Percentiles rank a stretch among this genome's conserved stretches.
Evolutionary conservation across 2,329 filamentous ascomycete species (phyloP).

Genomic region (Talaromyces pinophilus): DNA sequence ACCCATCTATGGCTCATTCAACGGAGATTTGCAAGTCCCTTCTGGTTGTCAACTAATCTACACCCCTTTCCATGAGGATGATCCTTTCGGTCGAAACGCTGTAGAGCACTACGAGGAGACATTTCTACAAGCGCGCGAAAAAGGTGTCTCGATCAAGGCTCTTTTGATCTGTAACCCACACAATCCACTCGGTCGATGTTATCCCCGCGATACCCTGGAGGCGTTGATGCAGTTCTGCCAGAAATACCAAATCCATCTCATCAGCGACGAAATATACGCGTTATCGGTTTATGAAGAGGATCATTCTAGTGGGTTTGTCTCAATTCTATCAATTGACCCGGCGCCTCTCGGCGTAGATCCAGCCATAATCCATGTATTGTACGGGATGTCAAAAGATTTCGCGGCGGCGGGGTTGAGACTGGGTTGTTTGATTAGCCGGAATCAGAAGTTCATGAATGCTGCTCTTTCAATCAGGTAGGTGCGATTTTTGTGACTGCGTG

Average conservation of each 20-base stretch:
- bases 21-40: constrained; percentile 51
- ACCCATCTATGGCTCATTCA: constrained; percentile 54
- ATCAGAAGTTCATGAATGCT: constrained; percentile 30
- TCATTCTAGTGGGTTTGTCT: constrained; percentile 50
- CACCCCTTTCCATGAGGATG: constrained; percentile 38
- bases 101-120: not conserved
- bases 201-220: constrained; percentile 44
- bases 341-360: constrained; percentile 50
- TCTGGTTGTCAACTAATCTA: constrained; percentile 45
- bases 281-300: constrained; percentile 50
- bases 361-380: constrained; percentile 53
- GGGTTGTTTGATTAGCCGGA: constrained; percentile 33
- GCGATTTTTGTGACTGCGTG: not conserved
- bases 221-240: constrained; percentile 54
- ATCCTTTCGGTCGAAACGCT: constrained; percentile 41
- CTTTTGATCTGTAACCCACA: constrained; percentile 49
- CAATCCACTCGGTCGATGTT: constrained; percentile 47
- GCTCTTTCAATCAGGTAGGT: constrained; percentile 27
- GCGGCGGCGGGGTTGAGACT: constrained; percentile 35
- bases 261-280: constrained; percentile 61
- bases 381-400: constrained; percentile 43
- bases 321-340: constrained; percentile 35
- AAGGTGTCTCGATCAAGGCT: constrained; percentile 41
- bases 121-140: constrained; percentile 33
- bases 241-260: constrained; percentile 53